A percentile compares a stretch with the other conserved stretches of the same genome.
These are phyloP conservation scores for Phytomonas sp. DNA, from an alignment of 208 protist genomes.

Conservation along the genomic window DNA sequence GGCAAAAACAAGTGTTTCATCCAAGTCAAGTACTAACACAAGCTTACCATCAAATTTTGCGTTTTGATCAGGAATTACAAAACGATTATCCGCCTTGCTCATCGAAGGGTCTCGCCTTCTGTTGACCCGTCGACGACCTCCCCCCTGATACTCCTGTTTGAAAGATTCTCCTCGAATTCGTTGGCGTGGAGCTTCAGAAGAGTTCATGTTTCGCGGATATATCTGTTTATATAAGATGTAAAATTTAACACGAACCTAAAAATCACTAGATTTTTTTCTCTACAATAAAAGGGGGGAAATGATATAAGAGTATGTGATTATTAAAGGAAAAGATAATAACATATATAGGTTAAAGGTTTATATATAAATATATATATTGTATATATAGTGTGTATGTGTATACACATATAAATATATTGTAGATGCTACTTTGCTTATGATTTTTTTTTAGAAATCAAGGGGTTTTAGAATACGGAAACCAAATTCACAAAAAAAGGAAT, in stretches of 20 bases:
- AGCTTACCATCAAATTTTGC: slow-evolving; percentile 73
- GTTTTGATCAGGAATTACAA: slow-evolving; percentile 72
- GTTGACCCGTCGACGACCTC: slow-evolving; percentile 37
- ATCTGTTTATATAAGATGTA: background rate
- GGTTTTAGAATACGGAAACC: no score
- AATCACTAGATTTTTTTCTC: background rate
- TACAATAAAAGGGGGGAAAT: background rate
- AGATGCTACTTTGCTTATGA: no score
- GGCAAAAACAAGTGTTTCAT: slow-evolving; percentile 88
- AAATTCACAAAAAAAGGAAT: no score
- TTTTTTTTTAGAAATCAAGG: no score
- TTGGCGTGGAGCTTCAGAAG: slow-evolving; percentile 28
- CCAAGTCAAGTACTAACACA: slow-evolving; percentile 83
- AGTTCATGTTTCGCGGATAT: background rate
- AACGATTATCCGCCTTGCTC: slow-evolving; percentile 71
- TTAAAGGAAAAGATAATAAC: background rate
- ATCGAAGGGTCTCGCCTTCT: slow-evolving; percentile 87
- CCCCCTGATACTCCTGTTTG: slow-evolving; percentile 89
- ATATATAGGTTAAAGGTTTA: slow-evolving; percentile 3
- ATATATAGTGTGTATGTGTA: no score
- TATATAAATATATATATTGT: background rate
- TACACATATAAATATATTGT: no score
- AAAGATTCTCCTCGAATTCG: slow-evolving; percentile 87
- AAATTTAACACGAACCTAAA: background rate
- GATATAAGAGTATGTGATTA: background rate